phyloP scores from a whole-genome alignment of 2,329 filamentous ascomycete genomes.

The Trichoderma koningiopsis region DNA sequence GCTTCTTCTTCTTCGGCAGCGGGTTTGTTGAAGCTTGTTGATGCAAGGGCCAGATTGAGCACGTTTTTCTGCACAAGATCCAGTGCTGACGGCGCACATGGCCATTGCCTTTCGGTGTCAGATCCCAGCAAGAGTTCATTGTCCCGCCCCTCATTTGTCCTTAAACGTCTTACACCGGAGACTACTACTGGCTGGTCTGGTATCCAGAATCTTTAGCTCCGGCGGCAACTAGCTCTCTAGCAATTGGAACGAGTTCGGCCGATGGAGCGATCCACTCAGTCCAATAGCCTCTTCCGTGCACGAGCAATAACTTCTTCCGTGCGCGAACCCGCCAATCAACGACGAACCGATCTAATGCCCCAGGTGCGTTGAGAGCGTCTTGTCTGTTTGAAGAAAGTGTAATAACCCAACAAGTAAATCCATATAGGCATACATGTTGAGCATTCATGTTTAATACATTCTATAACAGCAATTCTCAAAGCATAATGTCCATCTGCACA shows the following conservation, averaged over 20 bases:
- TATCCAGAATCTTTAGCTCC: neutral
- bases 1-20: neutral
- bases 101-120: neutral
- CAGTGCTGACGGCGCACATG: neutral
- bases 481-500: neutral
- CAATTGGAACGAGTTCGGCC: neutral
- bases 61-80: neutral
- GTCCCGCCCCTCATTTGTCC: neutral
- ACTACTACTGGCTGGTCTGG: neutral
- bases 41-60: neutral
- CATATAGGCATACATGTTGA: neutral
- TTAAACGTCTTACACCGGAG: conserved; percentile 5
- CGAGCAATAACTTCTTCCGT: neutral
- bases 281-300: neutral
- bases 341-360: neutral
- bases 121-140: neutral
- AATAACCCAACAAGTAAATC: neutral
- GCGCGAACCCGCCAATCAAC: neutral
- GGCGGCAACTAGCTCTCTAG: conserved; percentile 12
- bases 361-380: neutral
- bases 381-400: neutral
- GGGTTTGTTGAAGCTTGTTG: neutral
- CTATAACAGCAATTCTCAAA: neutral
- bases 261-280: neutral
- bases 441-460: neutral